phyloP scores from a whole-genome alignment of 192 early-diverging fungal species.

The Mortierella antarctica region DNA sequence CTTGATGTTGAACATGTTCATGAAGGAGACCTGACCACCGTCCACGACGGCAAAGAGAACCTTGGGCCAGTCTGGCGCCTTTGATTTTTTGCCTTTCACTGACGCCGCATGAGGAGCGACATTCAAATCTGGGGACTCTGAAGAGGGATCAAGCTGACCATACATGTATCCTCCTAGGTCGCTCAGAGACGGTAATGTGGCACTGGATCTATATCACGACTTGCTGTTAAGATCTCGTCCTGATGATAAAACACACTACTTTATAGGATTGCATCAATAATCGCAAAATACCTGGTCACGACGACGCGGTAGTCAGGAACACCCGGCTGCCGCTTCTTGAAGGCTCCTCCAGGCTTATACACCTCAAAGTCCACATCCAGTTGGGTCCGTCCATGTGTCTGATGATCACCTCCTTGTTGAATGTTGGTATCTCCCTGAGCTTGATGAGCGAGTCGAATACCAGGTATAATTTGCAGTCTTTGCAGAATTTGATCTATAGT shows the following conservation, averaged over 20 bases:
- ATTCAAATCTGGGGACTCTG: background rate
- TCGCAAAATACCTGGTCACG: slow-evolving; percentile 41
- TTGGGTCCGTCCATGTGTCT: background rate
- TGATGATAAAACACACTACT: background rate
- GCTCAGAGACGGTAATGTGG: background rate
- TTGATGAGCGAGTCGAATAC: slow-evolving; percentile 4
- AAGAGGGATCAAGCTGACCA: slow-evolving; percentile 10
- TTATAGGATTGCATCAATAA: background rate
- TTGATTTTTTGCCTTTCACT: slow-evolving; percentile 21
- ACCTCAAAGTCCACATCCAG: slow-evolving; percentile 53
- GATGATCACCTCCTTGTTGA: background rate
- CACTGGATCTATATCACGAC: background rate
- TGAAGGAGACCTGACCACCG: slow-evolving; percentile 43
- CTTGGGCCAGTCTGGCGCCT: slow-evolving; percentile 24
- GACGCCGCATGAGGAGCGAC: background rate
- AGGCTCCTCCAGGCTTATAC: slow-evolving; percentile 54
- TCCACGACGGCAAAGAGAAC: slow-evolving; percentile 42
- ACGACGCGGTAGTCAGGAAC: slow-evolving; percentile 56
- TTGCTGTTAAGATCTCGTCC: background rate
- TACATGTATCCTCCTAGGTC: slow-evolving; percentile 12
- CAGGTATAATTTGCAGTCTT: slow-evolving; percentile 50
- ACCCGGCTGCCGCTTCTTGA: slow-evolving; percentile 61
- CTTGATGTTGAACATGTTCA: slow-evolving; percentile 27
- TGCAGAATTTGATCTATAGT: slow-evolving; percentile 44
- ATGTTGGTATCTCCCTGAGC: background rate